phyloP scores from a whole-genome alignment of 768 basidiomycete genomes.

The Suillus paluster region DNA sequence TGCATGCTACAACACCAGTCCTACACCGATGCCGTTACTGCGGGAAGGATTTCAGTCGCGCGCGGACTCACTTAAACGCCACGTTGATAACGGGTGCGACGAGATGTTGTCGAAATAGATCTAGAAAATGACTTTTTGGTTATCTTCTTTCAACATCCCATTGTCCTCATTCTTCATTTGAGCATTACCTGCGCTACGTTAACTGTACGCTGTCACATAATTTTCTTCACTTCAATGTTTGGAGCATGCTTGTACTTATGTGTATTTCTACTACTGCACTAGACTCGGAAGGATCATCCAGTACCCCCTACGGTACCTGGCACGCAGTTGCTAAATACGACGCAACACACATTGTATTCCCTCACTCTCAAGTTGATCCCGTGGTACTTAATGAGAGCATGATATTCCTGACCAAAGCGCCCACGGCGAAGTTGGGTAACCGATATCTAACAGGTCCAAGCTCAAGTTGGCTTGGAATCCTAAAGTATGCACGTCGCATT shows the following conservation, averaged over 20 bases:
- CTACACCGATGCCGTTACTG: slow-evolving; percentile 75
- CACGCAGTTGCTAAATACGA: slow-evolving; percentile 2
- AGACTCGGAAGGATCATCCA: slow-evolving; percentile 21
- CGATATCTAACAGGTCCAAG: neutral
- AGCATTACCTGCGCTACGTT: neutral
- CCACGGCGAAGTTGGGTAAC: neutral
- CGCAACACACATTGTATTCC: neutral
- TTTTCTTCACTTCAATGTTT: neutral
- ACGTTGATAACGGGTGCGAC: slow-evolving; percentile 81
- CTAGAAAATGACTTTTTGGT: slow-evolving; percentile 10
- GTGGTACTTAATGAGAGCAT: neutral
- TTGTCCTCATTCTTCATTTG: slow-evolving; percentile 1
- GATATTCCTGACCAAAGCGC: neutral
- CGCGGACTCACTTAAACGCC: slow-evolving; percentile 79
- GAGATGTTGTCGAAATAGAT: slow-evolving; percentile 51
- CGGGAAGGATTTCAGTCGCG: slow-evolving; percentile 80
- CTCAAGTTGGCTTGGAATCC: neutral
- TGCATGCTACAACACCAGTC: slow-evolving; percentile 66
- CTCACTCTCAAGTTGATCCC: neutral
- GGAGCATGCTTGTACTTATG: slow-evolving; percentile 13
- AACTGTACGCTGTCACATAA: slow-evolving; percentile 11
- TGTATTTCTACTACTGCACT: slow-evolving; percentile 16
- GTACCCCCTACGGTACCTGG: neutral
- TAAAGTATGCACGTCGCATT: neutral
- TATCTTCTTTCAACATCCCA: slow-evolving; percentile 6